Base-by-base conservation (phyloP, 2,329 filamentous ascomycete genomes). In the Geoglossum cookeanum region DNA sequence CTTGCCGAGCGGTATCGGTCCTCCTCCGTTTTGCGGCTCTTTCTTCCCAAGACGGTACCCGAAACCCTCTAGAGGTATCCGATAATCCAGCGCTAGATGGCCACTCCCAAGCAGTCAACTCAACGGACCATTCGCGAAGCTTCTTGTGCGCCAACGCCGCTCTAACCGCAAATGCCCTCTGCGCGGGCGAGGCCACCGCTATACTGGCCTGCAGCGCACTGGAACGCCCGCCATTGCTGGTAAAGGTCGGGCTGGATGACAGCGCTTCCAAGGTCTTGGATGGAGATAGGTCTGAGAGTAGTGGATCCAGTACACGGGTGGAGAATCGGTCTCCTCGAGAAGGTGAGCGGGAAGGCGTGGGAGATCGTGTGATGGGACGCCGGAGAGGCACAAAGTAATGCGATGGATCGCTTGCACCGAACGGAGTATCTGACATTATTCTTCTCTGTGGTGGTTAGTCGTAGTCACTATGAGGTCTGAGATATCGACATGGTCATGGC, bases 41-140 rank as follows among this genome's bases (percentile, higher is more conserved):
- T 55, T 47, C 58, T 59, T 57, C 62, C 60, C 49, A 60, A 61
- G 55, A 66, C 62, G 4, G 60, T 58, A 35, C 29, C 39, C 32
- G 32, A 39, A 57, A 57, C n/a, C 6, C 61, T 57, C 22, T 57
- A 53, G 8, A 71, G 72, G 55, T 64, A 64, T 9, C 42, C 42
- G 17, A 37, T 4, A 58, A 74, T 71, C 58, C 74, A 75, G 13
- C 66, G 70, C 60, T 72, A n/a, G 13, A 74, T 0, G 75, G 70
- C 80, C 80, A 84, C 22, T 69, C 66, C 80, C 80, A 84, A 59
- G 71, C 67, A 58, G 76, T 72, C 44, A 92, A 73, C 71, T 92
- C 87, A n/a, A 79, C 73, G 30, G 85, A 74, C 86, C 87, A 92
- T 64, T 79, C 76, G 67, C 83, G 77, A 60, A 92, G 79, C 61